These are phyloP conservation scores for Daedaleopsis nitida DNA, from an alignment of 768 basidiomycete genomes.

Conservation along the genomic window DNA sequence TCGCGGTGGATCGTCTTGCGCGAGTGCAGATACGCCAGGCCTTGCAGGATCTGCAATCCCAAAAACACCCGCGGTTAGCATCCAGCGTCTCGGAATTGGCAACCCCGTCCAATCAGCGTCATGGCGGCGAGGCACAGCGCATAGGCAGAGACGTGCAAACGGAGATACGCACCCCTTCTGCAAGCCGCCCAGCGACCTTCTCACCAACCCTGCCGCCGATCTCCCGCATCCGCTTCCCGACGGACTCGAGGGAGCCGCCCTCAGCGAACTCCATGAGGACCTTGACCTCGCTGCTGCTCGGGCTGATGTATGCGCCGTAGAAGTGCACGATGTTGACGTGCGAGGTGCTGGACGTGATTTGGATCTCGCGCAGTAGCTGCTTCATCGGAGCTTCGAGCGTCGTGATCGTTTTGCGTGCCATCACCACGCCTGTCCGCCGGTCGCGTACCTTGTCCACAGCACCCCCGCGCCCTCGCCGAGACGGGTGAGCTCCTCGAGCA, in stretches of 20 bases:
- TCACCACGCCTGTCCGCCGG: slow-evolving; percentile 72
- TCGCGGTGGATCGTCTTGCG: slow-evolving; percentile 94
- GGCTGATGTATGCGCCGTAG: slow-evolving; percentile 89
- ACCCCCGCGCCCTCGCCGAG: slow-evolving; percentile 97
- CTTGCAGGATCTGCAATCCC: slow-evolving; percentile 70
- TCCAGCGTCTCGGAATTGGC: slow-evolving; percentile 9
- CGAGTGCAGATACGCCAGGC: slow-evolving; percentile 91
- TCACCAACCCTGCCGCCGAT: slow-evolving; percentile 80
- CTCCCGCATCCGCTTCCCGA: slow-evolving; percentile 83
- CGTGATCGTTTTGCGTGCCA: slow-evolving; percentile 95
- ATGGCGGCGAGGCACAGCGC: background rate
- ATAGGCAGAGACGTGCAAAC: background rate
- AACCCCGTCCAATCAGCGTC: background rate
- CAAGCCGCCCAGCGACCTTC: slow-evolving; percentile 86
- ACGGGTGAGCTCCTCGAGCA: slow-evolving; percentile 74
- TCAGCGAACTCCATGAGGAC: slow-evolving; percentile 92
- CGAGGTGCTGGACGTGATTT: slow-evolving; percentile 81
- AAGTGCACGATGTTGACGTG: slow-evolving; percentile 90
- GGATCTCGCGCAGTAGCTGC: slow-evolving; percentile 90
- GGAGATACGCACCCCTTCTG: slow-evolving; percentile 75
- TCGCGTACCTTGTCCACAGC: slow-evolving; percentile 94
- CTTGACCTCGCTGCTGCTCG: slow-evolving; percentile 89
- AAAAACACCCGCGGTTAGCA: slow-evolving; percentile 5
- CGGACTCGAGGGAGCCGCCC: slow-evolving; percentile 86
- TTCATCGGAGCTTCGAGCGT: slow-evolving; percentile 88